Percentiles rank a stretch among this genome's conserved stretches.
These are phyloP conservation scores for Hypholoma sublateritium DNA, from an alignment of 768 basidiomycete genomes.

Conservation along the genomic window DNA sequence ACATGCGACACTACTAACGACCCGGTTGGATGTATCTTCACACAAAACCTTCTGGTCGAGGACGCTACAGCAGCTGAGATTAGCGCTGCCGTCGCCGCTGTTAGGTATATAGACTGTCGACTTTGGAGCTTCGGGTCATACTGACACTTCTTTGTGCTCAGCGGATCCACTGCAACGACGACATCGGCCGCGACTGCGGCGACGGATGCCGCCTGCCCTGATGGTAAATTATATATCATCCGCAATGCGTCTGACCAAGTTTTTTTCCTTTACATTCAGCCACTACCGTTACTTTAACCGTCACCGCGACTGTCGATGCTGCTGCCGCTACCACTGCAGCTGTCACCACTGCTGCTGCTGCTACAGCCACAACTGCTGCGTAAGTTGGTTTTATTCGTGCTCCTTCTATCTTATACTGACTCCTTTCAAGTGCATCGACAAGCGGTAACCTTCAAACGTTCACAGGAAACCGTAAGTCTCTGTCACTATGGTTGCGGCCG, in stretches of 20 bases:
- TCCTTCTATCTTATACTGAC: background rate
- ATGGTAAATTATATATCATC: constrained; percentile 8
- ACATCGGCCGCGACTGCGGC: background rate
- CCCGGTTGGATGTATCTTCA: constrained; percentile 59
- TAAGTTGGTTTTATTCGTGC: background rate
- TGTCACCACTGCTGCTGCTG: constrained; percentile 5
- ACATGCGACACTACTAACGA: constrained; percentile 55
- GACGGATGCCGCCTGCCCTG: constrained; percentile 7
- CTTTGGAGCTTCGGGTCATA: too few species aligned
- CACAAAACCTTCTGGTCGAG: constrained; percentile 54
- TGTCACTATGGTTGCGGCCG: background rate
- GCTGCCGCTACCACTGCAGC: constrained; percentile 15
- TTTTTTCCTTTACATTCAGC: constrained; percentile 9
- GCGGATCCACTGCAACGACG: constrained; percentile 4
- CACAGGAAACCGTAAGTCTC: constrained; percentile 42
- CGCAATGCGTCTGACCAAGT: background rate
- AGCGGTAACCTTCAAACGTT: constrained; percentile 49
- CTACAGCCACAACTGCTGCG: background rate
- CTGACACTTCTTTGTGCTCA: background rate
- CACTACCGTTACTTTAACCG: constrained; percentile 22
- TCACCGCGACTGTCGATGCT: constrained; percentile 9
- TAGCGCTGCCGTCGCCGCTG: constrained; percentile 44
- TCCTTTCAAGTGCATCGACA: constrained; percentile 15
- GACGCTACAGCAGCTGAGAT: constrained; percentile 62
- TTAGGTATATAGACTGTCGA: too few species aligned